Conservation (phyloP, 495 filamentous ascomycete genomes). For the Trichoderma orchidacearum region DNA sequence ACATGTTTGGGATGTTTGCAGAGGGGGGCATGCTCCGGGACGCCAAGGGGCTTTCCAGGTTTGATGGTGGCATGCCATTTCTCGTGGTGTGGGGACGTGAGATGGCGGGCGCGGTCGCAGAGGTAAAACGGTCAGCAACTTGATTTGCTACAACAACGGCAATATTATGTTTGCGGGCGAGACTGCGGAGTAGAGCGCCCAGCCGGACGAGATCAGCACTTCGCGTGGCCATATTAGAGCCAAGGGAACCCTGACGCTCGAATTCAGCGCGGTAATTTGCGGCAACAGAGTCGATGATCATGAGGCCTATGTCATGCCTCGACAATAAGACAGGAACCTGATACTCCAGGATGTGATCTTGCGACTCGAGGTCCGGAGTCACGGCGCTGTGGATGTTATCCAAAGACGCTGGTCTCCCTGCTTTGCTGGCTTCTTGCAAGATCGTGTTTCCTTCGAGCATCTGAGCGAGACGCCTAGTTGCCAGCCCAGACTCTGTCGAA, state of each 20-base stretch:
- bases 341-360: constrained; percentile 87
- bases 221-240: constrained; percentile 43
- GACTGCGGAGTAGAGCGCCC: constrained; percentile 59
- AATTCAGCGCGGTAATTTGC: constrained; percentile 93
- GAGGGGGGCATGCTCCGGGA: constrained; percentile 12
- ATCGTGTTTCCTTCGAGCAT: constrained; percentile 53
- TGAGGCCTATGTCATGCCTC: constrained; percentile 59
- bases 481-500: constrained; percentile 80
- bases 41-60: constrained; percentile 25
- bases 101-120: constrained; percentile 4
- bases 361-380: constrained; percentile 84
- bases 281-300: constrained; percentile 81
- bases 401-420: constrained; percentile 45
- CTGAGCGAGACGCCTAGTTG: constrained; percentile 68
- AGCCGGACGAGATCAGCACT: constrained; percentile 58
- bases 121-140: constrained; percentile 72
- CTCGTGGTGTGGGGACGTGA: neutral
- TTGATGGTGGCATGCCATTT: neutral
- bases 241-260: constrained; percentile 29
- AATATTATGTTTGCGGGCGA: constrained; percentile 57
- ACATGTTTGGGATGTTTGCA: constrained; percentile 1
- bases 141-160: constrained; percentile 92
- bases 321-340: constrained; percentile 78
- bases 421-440: constrained; percentile 20
- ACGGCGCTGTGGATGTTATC: constrained; percentile 61